Evolutionary conservation across 768 basidiomycete genomes (phyloP).

Genomic region (Galerina sulciceps): DNA sequence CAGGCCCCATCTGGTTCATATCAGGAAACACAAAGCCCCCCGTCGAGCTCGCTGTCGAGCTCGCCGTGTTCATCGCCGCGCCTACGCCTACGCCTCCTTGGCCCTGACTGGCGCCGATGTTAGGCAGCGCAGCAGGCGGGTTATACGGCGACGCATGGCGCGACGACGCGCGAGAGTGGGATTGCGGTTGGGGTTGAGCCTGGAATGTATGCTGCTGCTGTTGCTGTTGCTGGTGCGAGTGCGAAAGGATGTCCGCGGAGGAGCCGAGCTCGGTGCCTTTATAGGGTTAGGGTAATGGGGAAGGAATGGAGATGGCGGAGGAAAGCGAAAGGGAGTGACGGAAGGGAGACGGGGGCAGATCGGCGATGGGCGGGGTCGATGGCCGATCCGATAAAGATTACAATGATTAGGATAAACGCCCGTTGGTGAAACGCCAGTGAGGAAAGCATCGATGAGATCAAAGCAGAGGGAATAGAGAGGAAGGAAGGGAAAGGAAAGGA

Average conservation of each 20-base stretch:
- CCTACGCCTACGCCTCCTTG: neutral
- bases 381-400: neutral
- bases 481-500: neutral
- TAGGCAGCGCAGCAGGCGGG: neutral
- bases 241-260: neutral
- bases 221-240: conserved; percentile 11
- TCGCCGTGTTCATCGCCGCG: neutral
- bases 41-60: neutral
- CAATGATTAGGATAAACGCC: conserved; percentile 4
- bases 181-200: neutral
- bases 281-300: no score
- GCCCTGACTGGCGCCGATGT: neutral
- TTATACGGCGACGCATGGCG: conserved; percentile 11
- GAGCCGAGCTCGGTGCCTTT: conserved; percentile 7
- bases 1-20: conserved; percentile 13
- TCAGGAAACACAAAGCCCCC: conserved; percentile 4
- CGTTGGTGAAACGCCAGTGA: neutral
- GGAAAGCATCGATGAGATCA: neutral
- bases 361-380: neutral
- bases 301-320: neutral
- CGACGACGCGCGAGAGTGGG: conserved; percentile 8
- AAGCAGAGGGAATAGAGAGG: neutral
- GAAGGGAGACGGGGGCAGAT: neutral
- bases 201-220: no score
- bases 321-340: no score